Conservation (phyloP, 345 rosid genomes). For the Eucalyptus cloeziana region DNA sequence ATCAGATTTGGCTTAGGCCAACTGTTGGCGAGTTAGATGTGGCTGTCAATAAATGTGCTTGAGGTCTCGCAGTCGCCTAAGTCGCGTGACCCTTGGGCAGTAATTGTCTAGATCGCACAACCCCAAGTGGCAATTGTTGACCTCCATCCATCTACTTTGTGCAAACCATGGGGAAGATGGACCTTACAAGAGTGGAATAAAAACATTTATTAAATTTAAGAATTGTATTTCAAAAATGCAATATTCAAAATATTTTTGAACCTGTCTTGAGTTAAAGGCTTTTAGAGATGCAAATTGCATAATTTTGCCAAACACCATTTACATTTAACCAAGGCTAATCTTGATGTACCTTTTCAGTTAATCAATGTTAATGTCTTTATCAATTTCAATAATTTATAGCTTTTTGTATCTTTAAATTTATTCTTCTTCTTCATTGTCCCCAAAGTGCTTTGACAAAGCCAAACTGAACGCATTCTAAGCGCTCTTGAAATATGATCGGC, state of each 20-base stretch:
- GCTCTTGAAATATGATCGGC: not conserved
- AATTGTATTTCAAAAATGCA: not conserved
- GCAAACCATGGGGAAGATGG: not conserved
- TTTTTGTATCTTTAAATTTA: not conserved
- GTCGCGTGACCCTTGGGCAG: not conserved
- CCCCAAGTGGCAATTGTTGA: not conserved
- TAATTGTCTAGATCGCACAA: not conserved
- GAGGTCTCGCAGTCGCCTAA: not conserved
- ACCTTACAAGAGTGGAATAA: not conserved
- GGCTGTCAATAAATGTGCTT: fast-evolving
- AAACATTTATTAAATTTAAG: not conserved
- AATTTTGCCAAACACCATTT: not conserved
- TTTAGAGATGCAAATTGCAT: not conserved
- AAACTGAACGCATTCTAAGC: not conserved
- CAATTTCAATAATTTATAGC: not conserved
- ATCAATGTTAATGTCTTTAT: not conserved
- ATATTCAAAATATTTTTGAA: too few species aligned
- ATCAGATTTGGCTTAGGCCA: not conserved
- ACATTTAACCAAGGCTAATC: not conserved
- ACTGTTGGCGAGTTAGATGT: too few species aligned
- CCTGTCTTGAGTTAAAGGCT: not conserved
- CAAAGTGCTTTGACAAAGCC: not conserved
- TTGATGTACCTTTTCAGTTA: not conserved
- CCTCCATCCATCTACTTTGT: not conserved
- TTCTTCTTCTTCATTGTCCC: not conserved